Evolutionary conservation across 78 protist genomes (phyloP), one percentile per base, ranked within the genome.

Genomic region (Chrysochromulina tobinii): DNA sequence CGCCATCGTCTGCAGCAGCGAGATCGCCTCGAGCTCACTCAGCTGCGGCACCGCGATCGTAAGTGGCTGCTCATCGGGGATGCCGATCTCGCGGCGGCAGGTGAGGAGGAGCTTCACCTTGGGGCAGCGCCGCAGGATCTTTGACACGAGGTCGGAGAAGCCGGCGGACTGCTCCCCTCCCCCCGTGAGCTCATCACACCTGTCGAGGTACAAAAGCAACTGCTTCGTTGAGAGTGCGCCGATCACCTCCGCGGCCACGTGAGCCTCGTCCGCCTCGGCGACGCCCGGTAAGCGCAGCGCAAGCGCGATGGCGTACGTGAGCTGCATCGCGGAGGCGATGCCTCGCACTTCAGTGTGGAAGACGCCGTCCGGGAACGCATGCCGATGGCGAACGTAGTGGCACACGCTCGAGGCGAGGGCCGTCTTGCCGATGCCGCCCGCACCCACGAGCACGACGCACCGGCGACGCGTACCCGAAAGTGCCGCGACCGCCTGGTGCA

Each of bases 401-500:
- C 27, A 11, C 11, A 75, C 83, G 18, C 58, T 57, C 23, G 50
- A 0, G 83, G 58, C 83, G 21, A 75, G 83, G 27, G 83, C 54
- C 25, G 83, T 75, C 83, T 75, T 75, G 83, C 83, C 83, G 57
- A 75, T 75, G 57, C 83, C 83, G 57, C 83, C 83, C 38, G 83
- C 58, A 23, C 83, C 83, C 58, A 75, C 83, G 83, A 75, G 51
- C 7, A 54, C 38, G n/a, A 75, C 83, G 83, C 58, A 75, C 58
- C 83, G 83, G 57, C 18, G 7, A n/a, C 57, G 54, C n/a, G 14
- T 8, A 57, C n/a, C 1, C 58, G 50, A 12, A 21, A 75, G 83
- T 5, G 83, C 83, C 23, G 23, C n/a, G 27, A 75, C 83, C n/a
- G 81, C 81, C 17, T 20, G 14, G 8, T 66, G 72, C 64, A 59